Base-by-base conservation (phyloP, 2,329 filamentous ascomycete genomes). In the Malbranchea cinnamomea region DNA sequence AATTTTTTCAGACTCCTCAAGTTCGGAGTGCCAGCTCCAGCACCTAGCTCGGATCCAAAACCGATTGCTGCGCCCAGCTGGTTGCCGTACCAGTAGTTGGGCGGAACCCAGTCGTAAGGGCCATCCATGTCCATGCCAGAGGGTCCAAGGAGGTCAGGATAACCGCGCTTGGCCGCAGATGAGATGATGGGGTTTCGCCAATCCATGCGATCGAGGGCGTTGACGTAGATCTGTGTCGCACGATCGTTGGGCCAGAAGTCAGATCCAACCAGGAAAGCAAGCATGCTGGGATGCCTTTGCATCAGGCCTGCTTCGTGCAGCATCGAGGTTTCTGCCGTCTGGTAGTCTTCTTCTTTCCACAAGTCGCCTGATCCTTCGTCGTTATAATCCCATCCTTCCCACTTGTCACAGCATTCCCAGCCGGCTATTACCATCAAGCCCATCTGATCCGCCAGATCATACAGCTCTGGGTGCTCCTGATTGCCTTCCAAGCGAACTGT, bases 391-490 rank as follows among this genome's bases (percentile, higher is more conserved):
- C 70, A 77, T 0, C 63, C 66, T 42, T 77, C 72, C 72, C 72
- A 77, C 44, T 76, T 76, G 40, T 75, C 67, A 44, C 72, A 77
- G 46, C 72, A 77, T 36, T 75, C 71, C 70, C 71, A 77, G 0
- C 72, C 72, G 0, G 69, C 54, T 21, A 77, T 53, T 0, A 76
- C 48, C 68, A 77, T 73, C 20, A 76, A 41, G 0, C 72, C 72
- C 41, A 73, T 52, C 3, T 59, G 53, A 40, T 75, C 70, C 1
- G 71, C 67, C 2, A 74, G 52, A 1, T 67, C 56, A 41, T 74
- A 77, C 1, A 77, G 49, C 37, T 67, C 62, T 0, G 68, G 66
- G 5, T 76, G 71, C 40, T 76, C 72, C 43, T 71, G 65, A 37
- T 74, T 75, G 2, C 72, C 72, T 43, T 77, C 72, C 1, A 76